Conservation (phyloP, 169 alveolate species). For the Miamiensis avidus region DNA sequence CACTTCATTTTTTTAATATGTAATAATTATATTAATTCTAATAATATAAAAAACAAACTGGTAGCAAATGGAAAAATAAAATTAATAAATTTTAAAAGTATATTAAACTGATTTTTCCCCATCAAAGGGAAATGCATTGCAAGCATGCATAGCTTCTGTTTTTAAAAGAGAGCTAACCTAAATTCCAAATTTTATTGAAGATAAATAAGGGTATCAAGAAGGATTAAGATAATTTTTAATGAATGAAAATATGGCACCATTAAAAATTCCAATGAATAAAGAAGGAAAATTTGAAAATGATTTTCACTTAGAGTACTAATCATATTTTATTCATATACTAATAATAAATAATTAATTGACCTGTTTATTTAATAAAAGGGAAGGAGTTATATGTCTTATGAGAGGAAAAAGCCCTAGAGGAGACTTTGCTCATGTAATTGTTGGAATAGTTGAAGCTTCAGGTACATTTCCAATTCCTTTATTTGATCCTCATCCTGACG, state of each 20-base stretch:
- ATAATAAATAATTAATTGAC: too few species aligned
- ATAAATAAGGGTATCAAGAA: neutral
- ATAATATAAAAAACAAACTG: neutral
- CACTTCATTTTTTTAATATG: neutral
- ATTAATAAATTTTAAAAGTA: neutral
- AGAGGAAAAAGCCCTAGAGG: neutral
- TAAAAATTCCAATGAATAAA: too few species aligned
- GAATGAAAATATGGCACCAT: neutral
- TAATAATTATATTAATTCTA: too few species aligned
- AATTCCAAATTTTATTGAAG: neutral
- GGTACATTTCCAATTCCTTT: neutral
- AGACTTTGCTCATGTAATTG: neutral
- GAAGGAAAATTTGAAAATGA: neutral
- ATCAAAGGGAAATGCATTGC: neutral
- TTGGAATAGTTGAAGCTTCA: neutral
- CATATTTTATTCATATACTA: too few species aligned
- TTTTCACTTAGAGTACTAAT: too few species aligned
- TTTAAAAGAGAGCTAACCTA: too few species aligned
- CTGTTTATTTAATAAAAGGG: too few species aligned
- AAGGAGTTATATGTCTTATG: neutral
- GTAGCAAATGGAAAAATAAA: neutral
- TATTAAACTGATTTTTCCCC: neutral
- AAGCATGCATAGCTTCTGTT: neutral
- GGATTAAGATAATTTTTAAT: neutral
- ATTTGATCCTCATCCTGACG: neutral